Conservation (phyloP, 192 early-diverging fungal genomes). For the Thamnidium elegans region DNA sequence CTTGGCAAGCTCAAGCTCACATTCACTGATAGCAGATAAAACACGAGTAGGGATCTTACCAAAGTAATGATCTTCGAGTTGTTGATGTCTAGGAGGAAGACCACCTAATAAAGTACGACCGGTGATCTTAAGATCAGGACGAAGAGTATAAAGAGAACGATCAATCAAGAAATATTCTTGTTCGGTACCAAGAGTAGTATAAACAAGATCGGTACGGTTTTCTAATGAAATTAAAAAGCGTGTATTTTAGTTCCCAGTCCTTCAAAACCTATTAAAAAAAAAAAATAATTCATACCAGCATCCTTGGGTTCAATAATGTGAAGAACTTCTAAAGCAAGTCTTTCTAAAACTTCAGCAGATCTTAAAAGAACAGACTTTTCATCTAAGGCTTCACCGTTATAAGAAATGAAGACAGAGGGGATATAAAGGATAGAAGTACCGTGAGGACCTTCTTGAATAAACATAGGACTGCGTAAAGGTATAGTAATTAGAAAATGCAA, state of each 20-base stretch:
- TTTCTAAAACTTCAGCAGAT: slow-evolving; percentile 85
- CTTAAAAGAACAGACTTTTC: slow-evolving; percentile 97
- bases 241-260: background rate
- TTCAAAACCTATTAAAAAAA: too few species aligned
- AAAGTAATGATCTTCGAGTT: slow-evolving; percentile 99
- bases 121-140: slow-evolving; percentile 95
- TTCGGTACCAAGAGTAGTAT: slow-evolving; percentile 93
- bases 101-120: slow-evolving; percentile 92
- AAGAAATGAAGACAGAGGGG: slow-evolving; percentile 97
- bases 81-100: slow-evolving; percentile 96
- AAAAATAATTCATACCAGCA: slow-evolving; percentile 30
- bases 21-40: slow-evolving; percentile 88
- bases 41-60: slow-evolving; percentile 93
- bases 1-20: slow-evolving; percentile 89
- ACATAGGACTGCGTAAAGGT: slow-evolving; percentile 77
- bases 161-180: slow-evolving; percentile 99
- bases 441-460: slow-evolving; percentile 88
- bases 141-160: slow-evolving; percentile 88
- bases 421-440: slow-evolving; percentile 91
- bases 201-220: slow-evolving; percentile 65
- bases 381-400: slow-evolving; percentile 98
- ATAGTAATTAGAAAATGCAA: too few species aligned
- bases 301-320: slow-evolving; percentile 59
- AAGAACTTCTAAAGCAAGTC: slow-evolving; percentile 75
- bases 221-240: background rate